Evolutionary conservation across 768 basidiomycete genomes (phyloP), one percentile per base, ranked within the genome.

Genomic region (Crucibulum laeve): DNA sequence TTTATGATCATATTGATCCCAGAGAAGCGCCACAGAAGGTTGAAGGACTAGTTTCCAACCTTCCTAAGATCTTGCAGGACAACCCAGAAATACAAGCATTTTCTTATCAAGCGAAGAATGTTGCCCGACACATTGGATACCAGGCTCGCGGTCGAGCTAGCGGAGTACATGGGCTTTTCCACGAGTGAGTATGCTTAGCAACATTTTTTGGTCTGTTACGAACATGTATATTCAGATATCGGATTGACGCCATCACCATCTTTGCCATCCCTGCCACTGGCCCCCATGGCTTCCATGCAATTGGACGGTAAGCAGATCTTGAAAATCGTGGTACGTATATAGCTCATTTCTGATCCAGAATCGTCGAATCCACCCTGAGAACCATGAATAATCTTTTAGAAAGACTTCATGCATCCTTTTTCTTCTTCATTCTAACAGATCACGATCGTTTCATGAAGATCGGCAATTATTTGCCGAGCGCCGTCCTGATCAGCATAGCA

Each of bases 321-420:
- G 6, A 17, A 21, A 11, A 15, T 38, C 11, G 5, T 30, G 14
- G 23, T 40, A 28, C 18, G n/a, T n/a, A n/a, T n/a, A n/a, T n/a
- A n/a, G n/a, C 36, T 43, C 39, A 34, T 45, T 54, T 24, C 28
- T 40, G 21, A 40, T 26, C 19, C 46, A 94, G 92, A 34, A 75
- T 85, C 35, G 58, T 93, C 26, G 96, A 99, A 65, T 92, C 91
- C 1, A 82, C 87, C 11, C 73, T 96, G 24, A 79, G 94, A 45
- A 89, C 93, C 11, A 79, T 83, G 58, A 97, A 96, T 64, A 99
- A 99, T 58, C 76, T 98, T 4, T 75, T 97, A 15, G 96, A 99
- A 58, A 82, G 96, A 13, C 79, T 98, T 17, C 96, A 99, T 60
- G 94, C 94, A 1, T 98, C 95, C 0, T 94, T 95, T 65, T 97